phyloP scores from a whole-genome alignment of 345 rosid species.

The Microcos paniculata region DNA sequence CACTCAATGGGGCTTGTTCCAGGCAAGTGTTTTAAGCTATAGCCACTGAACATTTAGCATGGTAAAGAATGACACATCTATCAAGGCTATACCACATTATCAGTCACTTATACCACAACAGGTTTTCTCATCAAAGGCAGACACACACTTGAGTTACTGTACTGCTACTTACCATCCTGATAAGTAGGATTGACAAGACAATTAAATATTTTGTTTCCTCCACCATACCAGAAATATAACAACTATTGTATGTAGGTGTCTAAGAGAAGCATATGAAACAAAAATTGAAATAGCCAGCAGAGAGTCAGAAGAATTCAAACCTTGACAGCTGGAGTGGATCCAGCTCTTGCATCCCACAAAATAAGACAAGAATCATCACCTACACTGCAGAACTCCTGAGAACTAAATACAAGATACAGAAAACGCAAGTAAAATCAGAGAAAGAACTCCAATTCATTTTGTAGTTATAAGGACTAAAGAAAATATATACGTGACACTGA shows the following conservation, averaged over 20 bases:
- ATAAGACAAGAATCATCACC: constrained; percentile 79
- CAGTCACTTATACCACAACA: neutral
- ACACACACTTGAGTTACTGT: neutral
- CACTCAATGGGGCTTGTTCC: neutral
- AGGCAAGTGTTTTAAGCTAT: neutral
- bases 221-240: neutral
- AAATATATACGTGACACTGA: neutral
- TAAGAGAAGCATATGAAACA: neutral
- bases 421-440: neutral
- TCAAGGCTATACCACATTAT: neutral
- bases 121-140: neutral
- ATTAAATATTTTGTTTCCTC: neutral
- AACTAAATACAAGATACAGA: constrained; percentile 28
- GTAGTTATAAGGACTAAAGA: neutral
- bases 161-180: neutral
- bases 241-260: neutral
- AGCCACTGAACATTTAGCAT: neutral
- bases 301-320: constrained; percentile 24
- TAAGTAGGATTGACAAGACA: neutral
- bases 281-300: neutral
- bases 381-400: constrained; percentile 66
- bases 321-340: constrained; percentile 55
- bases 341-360: constrained; percentile 67
- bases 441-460: neutral
- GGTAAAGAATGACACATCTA: neutral